Evolutionary conservation across 331 rosid species (phyloP).

Genomic region (Arachis monticola): DNA sequence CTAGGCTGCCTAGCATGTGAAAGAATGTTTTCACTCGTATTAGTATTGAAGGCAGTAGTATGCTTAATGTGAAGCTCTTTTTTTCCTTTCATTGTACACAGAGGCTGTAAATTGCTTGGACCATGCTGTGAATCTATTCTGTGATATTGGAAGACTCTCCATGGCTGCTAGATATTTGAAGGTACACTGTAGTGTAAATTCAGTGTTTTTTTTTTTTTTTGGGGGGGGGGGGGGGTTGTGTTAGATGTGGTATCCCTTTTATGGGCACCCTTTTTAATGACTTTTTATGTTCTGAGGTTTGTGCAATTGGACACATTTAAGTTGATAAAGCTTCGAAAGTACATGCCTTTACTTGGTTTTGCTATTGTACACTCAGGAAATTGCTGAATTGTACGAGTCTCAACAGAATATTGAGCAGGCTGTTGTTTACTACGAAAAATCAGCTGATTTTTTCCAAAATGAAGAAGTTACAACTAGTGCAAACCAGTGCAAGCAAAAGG

Average conservation of each 20-base stretch:
- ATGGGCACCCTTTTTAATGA: constrained; percentile 13
- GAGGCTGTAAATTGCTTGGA: constrained; percentile 87
- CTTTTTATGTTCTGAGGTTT: too few species aligned
- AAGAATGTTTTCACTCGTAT: constrained; percentile 10
- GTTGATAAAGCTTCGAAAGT: neutral
- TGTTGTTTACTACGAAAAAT: constrained; percentile 74
- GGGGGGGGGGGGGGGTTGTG: neutral
- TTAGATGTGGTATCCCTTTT: constrained; percentile 2
- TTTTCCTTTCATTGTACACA: constrained; percentile 36
- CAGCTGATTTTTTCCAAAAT: constrained; percentile 89
- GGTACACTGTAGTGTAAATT: constrained; percentile 41
- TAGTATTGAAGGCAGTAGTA: neutral
- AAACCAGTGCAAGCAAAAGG: constrained; percentile 93
- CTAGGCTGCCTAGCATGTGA: too few species aligned
- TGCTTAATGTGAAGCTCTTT: neutral
- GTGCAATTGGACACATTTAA: neutral
- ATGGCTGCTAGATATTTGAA: constrained; percentile 96
- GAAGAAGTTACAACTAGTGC: constrained; percentile 90
- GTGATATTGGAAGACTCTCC: constrained; percentile 97
- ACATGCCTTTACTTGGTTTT: constrained; percentile 37
- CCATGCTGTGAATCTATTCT: constrained; percentile 72
- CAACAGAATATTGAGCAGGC: constrained; percentile 86
- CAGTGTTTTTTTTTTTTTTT: too few species aligned
- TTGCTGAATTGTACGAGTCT: constrained; percentile 85
- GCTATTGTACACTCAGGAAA: constrained; percentile 64